Base-by-base conservation (phyloP, 768 basidiomycete genomes). In the Wakefieldia striispora region DNA sequence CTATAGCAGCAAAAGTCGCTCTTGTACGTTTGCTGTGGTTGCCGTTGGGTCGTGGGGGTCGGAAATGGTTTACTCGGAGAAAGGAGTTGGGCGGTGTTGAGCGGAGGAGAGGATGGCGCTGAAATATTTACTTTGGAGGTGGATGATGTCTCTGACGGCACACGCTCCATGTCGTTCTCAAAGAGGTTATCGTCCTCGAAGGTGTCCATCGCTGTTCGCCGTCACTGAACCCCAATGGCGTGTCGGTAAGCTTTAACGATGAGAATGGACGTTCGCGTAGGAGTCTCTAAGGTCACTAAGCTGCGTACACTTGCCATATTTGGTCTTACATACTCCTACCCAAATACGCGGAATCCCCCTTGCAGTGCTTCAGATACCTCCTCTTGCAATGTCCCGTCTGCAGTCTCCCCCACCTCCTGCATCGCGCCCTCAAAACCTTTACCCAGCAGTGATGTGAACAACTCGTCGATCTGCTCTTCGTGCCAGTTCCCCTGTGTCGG, bases 381-480 rank as follows among this genome's bases (percentile, higher is more conserved):
- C 38, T 58, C 63, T 47, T 71, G 73, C 45, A 63, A 42, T 34
- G 61, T 54, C 31, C 50, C 58, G 7, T 62, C 61, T 27, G 56
- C 64, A 33, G 70, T 69, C 42, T 69, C 52, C n/a, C 59, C 62
- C 39, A 46, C 58, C 42, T 46, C 55, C 39, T 48, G 56, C 53
- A 61, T 58, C 13, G 69, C 63, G 41, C 64, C 62, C 58, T 81
- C 79, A 47, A 81, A 83, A 8, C 86, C 86, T 63, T 77, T 84
- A 1, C 95, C 94, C 26, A 98, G 75, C 38, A 99, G 68, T 24
- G 89, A 91, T 21, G 83, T 78, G 69, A 99, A 98, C 46, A 98
- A 70, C 65, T 98, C 95, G 62, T 99, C 95, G 46, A 94, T 80
- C 71, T 98, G 97, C 62, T 93, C 92, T 51, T 97, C 93, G 55